Evolutionary conservation across 345 rosid genomes (phyloP).

Genomic region (Moricandia moricandioides): DNA sequence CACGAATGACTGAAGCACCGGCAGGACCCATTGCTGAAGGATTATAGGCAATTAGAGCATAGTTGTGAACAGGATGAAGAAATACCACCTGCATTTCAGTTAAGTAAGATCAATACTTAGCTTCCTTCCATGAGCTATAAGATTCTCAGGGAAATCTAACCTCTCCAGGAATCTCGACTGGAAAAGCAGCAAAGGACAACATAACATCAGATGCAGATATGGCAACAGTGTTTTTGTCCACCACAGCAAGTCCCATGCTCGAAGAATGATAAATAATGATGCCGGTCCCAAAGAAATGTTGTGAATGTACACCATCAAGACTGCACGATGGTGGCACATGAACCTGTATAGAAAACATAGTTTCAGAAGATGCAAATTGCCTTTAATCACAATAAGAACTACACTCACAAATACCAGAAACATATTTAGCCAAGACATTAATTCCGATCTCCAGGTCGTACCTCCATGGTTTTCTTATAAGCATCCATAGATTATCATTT

Average conservation of each 20-base stretch:
- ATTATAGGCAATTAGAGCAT: slow-evolving; percentile 86
- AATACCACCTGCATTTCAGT: slow-evolving; percentile 71
- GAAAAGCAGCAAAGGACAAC: slow-evolving; percentile 93
- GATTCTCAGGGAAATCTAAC: slow-evolving; percentile 39
- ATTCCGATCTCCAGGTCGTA: not conserved
- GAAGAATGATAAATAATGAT: slow-evolving; percentile 82
- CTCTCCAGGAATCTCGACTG: slow-evolving; percentile 98
- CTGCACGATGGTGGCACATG: slow-evolving; percentile 89
- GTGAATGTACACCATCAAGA: slow-evolving; percentile 90
- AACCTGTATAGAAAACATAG: slow-evolving; percentile 54
- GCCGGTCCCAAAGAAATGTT: slow-evolving; percentile 84
- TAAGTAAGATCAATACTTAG: slow-evolving; percentile 15
- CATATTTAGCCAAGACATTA: not conserved
- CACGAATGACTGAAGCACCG: slow-evolving; percentile 70
- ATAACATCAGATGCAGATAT: slow-evolving; percentile 85
- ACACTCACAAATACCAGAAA: slow-evolving; percentile 5
- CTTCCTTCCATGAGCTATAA: slow-evolving; percentile 9
- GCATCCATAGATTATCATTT: not conserved
- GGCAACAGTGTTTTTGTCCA: slow-evolving; percentile 89
- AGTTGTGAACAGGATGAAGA: slow-evolving; percentile 97
- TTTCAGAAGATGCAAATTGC: slow-evolving; percentile 23
- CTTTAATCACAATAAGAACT: slow-evolving; percentile 21
- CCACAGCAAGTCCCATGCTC: slow-evolving; percentile 86
- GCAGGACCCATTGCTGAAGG: slow-evolving; percentile 71
- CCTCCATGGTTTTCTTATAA: not conserved